Evolutionary conservation across 768 basidiomycete species (phyloP), one percentile per base, ranked within the genome.

Genomic region (Paxillus involutus): DNA sequence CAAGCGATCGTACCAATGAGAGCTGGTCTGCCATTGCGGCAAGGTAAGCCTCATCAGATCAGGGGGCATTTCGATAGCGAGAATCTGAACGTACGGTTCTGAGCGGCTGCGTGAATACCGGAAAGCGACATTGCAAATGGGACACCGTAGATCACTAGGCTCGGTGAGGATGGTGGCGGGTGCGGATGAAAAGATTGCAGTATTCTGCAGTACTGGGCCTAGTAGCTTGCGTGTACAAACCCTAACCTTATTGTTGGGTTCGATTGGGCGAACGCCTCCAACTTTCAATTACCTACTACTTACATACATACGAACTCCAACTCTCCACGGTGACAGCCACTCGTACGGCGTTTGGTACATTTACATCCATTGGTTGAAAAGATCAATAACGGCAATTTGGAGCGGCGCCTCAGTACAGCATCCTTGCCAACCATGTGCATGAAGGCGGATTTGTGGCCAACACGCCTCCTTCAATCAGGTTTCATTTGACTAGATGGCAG

Each of bases 21-120:
- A 83, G 71, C 69, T 93, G 91, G 62, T 83, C 91, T 91, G 16
- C 8, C 2, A 11, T n/a, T 5, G 42, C 33, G 33, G 6, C 44
- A 35, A 29, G 26, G 12, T 8, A 39, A 37, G 39, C 30, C 26
- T 29, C 19, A 2, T 26, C 39, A 14, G 13, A 29, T 14, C 42
- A 40, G 49, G 21, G 37, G 21, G n/a, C 19, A 44, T 35, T 33
- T 29, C 24, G 19, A 4, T 7, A 42, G 4, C 6, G 21, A 30
- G 1, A 32, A 59, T 53, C 4, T 14, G 3, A 36, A 57, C 77
- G 21, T 48, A 87, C 89, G 80, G 51, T 86, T 89, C 65, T 86
- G 83, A 8, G 87, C 86, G 2, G 89, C 89, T 32, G 75, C 73
- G 55, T 91, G 88, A 12, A 85, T 72, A 21, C 82, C 75, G 21